Evolutionary conservation across 192 early-diverging fungal genomes (phyloP).

Genomic region (Fimicolochytrium jonesii): DNA sequence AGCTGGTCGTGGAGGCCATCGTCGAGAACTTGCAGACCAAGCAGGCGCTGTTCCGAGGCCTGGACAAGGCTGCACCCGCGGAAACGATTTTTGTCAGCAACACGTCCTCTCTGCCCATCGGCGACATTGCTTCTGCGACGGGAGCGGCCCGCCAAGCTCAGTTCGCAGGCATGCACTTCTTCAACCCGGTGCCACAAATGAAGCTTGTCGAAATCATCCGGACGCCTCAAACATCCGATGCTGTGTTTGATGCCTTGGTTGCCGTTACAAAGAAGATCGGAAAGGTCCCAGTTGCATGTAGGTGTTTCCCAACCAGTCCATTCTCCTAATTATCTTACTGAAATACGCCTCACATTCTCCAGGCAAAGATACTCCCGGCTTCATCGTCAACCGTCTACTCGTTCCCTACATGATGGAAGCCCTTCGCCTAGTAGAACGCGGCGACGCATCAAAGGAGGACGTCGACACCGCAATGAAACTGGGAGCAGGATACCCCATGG

Average conservation of each 20-base stretch:
- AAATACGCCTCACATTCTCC: neutral
- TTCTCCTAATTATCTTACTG: no score
- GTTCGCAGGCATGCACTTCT: slow-evolving; percentile 92
- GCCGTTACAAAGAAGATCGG: slow-evolving; percentile 70
- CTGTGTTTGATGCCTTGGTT: slow-evolving; percentile 60
- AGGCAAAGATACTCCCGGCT: slow-evolving; percentile 26
- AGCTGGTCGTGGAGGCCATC: slow-evolving; percentile 92
- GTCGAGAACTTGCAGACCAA: slow-evolving; percentile 91
- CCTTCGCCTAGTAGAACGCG: slow-evolving; percentile 86
- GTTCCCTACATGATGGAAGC: slow-evolving; percentile 97
- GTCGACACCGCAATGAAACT: slow-evolving; percentile 97
- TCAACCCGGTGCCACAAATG: slow-evolving; percentile 99
- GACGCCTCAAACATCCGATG: slow-evolving; percentile 56
- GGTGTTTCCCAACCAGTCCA: no score
- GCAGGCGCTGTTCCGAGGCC: slow-evolving; percentile 69
- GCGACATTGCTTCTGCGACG: slow-evolving; percentile 67
- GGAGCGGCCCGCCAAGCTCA: slow-evolving; percentile 45
- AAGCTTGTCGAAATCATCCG: slow-evolving; percentile 93
- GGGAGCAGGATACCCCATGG: slow-evolving; percentile 96
- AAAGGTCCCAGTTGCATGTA: slow-evolving; percentile 89
- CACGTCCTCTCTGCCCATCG: slow-evolving; percentile 87
- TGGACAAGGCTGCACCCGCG: slow-evolving; percentile 69
- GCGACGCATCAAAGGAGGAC: slow-evolving; percentile 77
- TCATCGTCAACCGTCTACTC: slow-evolving; percentile 93
- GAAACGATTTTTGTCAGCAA: slow-evolving; percentile 83